Percentiles rank a stretch among this genome's conserved stretches.
These are phyloP conservation scores for Chalciporus pseudorubinellus DNA, from an alignment of 768 basidiomycete species.

Conservation along the genomic window DNA sequence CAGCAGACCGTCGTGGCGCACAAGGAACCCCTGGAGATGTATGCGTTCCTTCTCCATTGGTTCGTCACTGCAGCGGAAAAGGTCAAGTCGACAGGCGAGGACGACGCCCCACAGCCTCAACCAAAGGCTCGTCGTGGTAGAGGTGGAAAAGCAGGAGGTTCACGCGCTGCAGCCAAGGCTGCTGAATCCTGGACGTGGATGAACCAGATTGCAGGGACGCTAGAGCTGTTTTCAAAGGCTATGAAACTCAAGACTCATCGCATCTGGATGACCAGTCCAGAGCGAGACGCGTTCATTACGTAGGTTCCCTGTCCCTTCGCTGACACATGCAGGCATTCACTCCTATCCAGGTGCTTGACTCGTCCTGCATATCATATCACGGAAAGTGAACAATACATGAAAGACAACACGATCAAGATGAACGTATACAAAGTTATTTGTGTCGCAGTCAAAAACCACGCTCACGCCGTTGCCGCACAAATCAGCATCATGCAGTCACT, in stretches of 20 bases:
- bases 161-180: constrained; percentile 41
- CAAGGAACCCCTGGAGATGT: constrained; percentile 81
- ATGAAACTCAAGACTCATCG: constrained; percentile 67
- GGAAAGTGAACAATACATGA: constrained; percentile 89
- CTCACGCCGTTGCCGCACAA: constrained; percentile 79
- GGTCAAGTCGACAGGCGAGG: constrained; percentile 53
- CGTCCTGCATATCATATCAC: constrained; percentile 69
- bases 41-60: constrained; percentile 91
- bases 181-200: constrained; percentile 69
- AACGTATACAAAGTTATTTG: constrained; percentile 60
- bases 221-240: constrained; percentile 70
- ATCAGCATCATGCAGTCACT: constrained; percentile 88
- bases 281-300: constrained; percentile 85
- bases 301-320: constrained; percentile 7
- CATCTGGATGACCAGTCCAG: constrained; percentile 87
- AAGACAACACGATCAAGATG: constrained; percentile 61
- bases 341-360: background rate
- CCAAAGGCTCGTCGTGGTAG: constrained; percentile 54
- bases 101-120: constrained; percentile 43
- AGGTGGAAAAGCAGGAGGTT: constrained; percentile 52
- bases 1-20: constrained; percentile 60
- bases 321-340: background rate
- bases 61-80: constrained; percentile 82
- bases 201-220: constrained; percentile 67
- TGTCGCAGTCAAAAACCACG: constrained; percentile 83